Evolutionary conservation across 805 yeast genomes (phyloP).

Genomic region (Saccharomyces cerevisiae): DNA sequence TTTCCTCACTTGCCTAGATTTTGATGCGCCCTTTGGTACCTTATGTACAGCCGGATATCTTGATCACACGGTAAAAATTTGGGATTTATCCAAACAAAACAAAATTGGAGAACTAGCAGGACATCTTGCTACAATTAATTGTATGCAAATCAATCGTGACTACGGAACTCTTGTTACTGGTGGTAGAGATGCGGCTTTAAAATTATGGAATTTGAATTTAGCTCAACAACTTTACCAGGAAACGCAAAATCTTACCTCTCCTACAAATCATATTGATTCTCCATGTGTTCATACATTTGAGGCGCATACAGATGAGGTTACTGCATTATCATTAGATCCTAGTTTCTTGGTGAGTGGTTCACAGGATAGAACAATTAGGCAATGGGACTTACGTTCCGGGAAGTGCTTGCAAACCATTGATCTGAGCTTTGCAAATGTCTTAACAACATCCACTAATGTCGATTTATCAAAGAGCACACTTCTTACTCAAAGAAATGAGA

Average conservation of each 20-base stretch:
- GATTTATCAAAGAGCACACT: slow-evolving; percentile 4
- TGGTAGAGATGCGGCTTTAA: slow-evolving; percentile 53
- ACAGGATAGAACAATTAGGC: slow-evolving; percentile 61
- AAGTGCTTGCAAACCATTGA: slow-evolving; percentile 64
- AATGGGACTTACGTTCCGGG: slow-evolving; percentile 65
- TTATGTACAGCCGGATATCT: slow-evolving; percentile 63
- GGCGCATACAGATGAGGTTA: slow-evolving; percentile 59
- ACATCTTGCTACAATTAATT: slow-evolving; percentile 49
- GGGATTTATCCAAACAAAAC: slow-evolving; percentile 63
- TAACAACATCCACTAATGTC: background rate
- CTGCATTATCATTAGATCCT: slow-evolving; percentile 50
- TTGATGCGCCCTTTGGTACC: slow-evolving; percentile 68
- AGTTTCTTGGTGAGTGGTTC: slow-evolving; percentile 59
- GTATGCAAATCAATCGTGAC: slow-evolving; percentile 49
- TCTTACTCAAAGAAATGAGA: slow-evolving; percentile 2
- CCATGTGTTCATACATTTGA: slow-evolving; percentile 44
- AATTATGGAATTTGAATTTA: slow-evolving; percentile 47
- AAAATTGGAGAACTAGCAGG: slow-evolving; percentile 49
- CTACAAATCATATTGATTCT: slow-evolving; percentile 11
- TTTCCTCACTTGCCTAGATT: slow-evolving; percentile 50
- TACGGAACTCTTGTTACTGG: slow-evolving; percentile 41
- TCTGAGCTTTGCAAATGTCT: slow-evolving; percentile 30
- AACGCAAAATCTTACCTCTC: slow-evolving; percentile 7
- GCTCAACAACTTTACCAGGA: slow-evolving; percentile 22
- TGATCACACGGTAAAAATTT: slow-evolving; percentile 71